Base-by-base conservation (phyloP, 2,329 filamentous ascomycete species). In the Myriosclerotinia curreyana region DNA sequence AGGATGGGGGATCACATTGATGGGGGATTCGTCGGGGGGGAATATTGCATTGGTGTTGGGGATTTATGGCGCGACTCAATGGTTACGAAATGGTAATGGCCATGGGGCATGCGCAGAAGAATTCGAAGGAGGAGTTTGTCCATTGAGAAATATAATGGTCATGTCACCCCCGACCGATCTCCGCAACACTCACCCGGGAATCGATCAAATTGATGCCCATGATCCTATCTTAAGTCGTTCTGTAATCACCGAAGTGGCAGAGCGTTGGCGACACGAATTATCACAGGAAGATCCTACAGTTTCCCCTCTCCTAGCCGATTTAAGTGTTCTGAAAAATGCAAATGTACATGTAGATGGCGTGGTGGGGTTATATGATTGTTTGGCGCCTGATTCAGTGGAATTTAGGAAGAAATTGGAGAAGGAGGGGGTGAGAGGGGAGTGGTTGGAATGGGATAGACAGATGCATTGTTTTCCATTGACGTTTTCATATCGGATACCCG, bases 381-480 rank as follows among this genome's bases (percentile, higher is more conserved):
- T 68, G 17, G 63, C 66, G 28, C 65, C 69, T 1, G 69, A 70
- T 62, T 64, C 54, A 0, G 54, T 68, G 22, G 49, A 62, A 14
- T 71, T 70, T 54, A 58, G 68, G 17, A 62, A 69, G 48, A 60
- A 64, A 46, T 58, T 70, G 12, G 65, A 54, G 5, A 62, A 62
- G 11, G 42, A 25, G 22, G 65, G 64, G 17, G 68, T 69, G 2
- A 22, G 60, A 22, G 67, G 69, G 4, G 67, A 71, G 12, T 71
- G 66, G 67, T 56, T 70, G 36, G 46, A 68, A 20, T 70, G 67
- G 67, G 68, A 68, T 31, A 68, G 67, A 40, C 68, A 71, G 54
- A 68, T 71, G 64, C 69, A 69, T 66, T 69, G 67, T 60, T 70
- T 71, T 49, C 68, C 69, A 0, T 38, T 60, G 46, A 51, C 34